Base-by-base conservation (phyloP, 331 rosid genomes). In the Quercus lobata region DNA sequence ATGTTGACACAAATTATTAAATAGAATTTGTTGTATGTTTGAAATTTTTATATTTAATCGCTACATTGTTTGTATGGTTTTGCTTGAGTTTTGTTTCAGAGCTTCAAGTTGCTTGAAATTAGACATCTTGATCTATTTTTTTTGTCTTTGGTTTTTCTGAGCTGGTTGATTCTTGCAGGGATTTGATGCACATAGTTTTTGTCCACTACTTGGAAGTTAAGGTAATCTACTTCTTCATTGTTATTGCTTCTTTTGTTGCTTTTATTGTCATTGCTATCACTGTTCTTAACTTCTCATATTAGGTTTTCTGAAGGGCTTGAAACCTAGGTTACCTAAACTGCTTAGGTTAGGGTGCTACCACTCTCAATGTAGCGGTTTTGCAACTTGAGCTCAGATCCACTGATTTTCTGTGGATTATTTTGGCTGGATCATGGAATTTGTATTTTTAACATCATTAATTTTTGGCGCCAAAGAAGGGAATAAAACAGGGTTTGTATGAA, bases 151-250 rank as follows among this genome's bases (percentile, higher is more conserved):
- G 53, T 87, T 72, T 37, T 70, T 60, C 69, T 78, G 69, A 76
- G 60, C 71, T 54, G 82, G 57, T 66, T 81, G 70, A 71, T 88
- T 66, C 69, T 76, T 89, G 91, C 89, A 93, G 98, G 93, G 91
- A 90, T 70, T 86, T 93, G 88, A 89, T 85, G 95, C 96, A 93
- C 85, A 93, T 93, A 34, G 98, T 93, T 83, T 92, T 93, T 84
- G 98, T 93, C 79, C 98, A 93, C 87, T 93, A 93, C 87, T 84
- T 91, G 88, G 96, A 93, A 84, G 97, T 93, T 32, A 92, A 93
- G 98, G 98, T 93, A 90, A 77, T 75, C 18, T 5, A 5, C 49
- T 18, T 44, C 63, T 8, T 44, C 74, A 49, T 68, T 18, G 17
- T 52, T 55, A 37, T 70, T 83, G 78, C 73, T 72, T 22, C 72